A percentile compares a stretch with the other conserved stretches of the same genome.
Evolutionary conservation across 345 rosid species (phyloP).

Genomic region (Salix viminalis): DNA sequence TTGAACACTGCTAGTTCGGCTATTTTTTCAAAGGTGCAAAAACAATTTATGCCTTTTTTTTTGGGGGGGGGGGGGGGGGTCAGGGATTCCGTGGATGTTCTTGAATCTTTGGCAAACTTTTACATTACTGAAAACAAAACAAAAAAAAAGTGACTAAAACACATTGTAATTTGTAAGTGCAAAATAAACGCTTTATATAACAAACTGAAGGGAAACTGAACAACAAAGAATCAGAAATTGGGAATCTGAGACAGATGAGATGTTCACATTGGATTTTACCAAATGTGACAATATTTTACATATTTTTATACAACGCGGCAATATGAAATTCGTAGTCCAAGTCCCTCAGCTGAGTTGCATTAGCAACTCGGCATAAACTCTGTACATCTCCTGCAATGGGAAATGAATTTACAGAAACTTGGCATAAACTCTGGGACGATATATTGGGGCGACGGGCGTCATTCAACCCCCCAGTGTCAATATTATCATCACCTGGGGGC

Average conservation of each 20-base stretch:
- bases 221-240: conserved; percentile 12
- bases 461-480: conserved; percentile 63
- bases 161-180: not conserved
- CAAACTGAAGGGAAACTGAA: conserved; percentile 17
- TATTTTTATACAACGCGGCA: conserved; percentile 47
- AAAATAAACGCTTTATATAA: conserved; percentile 16
- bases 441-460: conserved; percentile 9
- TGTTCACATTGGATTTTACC: conserved; percentile 51
- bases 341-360: conserved; percentile 38
- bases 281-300: conserved; percentile 44
- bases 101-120: no score
- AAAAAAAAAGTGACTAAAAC: not conserved
- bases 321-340: conserved; percentile 30
- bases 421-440: conserved; percentile 2
- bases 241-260: conserved; percentile 29
- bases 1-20: no score
- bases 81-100: no score
- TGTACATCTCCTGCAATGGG: conserved; percentile 51
- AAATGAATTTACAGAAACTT: conserved; percentile 54
- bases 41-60: no score
- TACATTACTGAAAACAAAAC: no score
- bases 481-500: conserved; percentile 61
- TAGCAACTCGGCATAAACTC: conserved; percentile 40
- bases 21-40: no score
- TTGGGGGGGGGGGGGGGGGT: no score